phyloP scores from a whole-genome alignment of 371 early-diverging fungal species.

The Dichotomocladium elegans region DNA sequence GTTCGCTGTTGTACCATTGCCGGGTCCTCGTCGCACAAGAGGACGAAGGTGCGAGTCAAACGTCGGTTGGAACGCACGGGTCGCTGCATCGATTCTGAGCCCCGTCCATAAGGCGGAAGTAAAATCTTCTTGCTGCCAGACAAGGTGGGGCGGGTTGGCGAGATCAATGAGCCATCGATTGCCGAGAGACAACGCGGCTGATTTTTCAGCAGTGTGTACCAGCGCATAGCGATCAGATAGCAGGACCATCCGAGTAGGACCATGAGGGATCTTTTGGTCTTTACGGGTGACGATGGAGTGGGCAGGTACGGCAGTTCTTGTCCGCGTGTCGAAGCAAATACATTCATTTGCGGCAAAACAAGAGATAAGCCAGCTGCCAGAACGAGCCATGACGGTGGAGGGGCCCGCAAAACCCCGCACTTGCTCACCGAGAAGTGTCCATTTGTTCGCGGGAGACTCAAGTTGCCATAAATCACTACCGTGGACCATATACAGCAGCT shows the following conservation, averaged over 20 bases:
- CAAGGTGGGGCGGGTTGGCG: conserved; percentile 1
- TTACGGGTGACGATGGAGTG: no score
- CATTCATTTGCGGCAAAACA: conserved; percentile 19
- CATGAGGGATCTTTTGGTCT: no score
- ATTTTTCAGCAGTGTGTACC: no score
- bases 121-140: conserved; percentile 14
- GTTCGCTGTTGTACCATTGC: no score
- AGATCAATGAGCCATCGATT: conserved; percentile 18
- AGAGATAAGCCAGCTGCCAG: conserved; percentile 17
- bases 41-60: no score
- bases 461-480: background rate
- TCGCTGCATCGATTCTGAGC: no score
- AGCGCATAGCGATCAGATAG: background rate
- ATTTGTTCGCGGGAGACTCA: background rate
- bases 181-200: no score
- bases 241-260: background rate
- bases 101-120: no score
- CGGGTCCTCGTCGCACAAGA: no score
- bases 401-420: conserved; percentile 11
- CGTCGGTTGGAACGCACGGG: no score
- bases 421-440: background rate
- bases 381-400: conserved; percentile 11
- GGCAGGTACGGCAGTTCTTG: no score
- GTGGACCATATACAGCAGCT: no score
- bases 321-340: background rate